Evolutionary conservation across 164 flowering plant genomes (phyloP), one percentile per base, ranked within the genome.

Genomic region (Vitis amurensis): DNA sequence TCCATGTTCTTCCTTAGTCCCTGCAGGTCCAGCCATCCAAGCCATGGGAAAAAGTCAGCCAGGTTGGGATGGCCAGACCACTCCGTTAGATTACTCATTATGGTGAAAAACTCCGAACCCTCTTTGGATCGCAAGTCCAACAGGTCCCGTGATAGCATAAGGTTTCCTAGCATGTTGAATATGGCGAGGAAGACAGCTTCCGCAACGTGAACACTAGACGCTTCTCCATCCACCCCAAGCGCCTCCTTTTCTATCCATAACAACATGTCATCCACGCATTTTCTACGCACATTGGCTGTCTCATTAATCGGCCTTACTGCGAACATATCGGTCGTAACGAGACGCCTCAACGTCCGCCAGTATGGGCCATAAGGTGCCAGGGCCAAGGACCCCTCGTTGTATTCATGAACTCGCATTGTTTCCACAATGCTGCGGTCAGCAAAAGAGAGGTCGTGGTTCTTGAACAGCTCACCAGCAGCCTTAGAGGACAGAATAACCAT

Each of bases 141-240:
- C 52, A 85, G 27, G 12, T 85, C 84, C 9, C 82, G 67, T 1
- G 88, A 85, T 27, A 85, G 53, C 84, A 79, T 75, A 3, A 85
- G 76, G 53, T 80, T 85, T 2, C 83, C 86, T 0, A 85, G 52
- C 77, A 80, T 37, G 59, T 85, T 85, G 70, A 82, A 85, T n/a
- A n/a, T n/a, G n/a, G n/a, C n/a, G 4, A 78, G 68, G 71, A 85
- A 85, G 61, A 79, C 81, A 19, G 68, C 77, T 7, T 66, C 64
- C 10, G 74, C 80, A 50, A 78, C 76, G 1, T 75, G 67, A 19
- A 77, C 59, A 8, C 73, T 73, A 23, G 27, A 23, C 27, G 27
- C 1, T 23, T 23, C 27, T 23, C 1, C 68, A 19, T 11, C n/a
- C 48, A 3, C 12, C 56, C 23, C 56, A 58, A 2, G 29, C 49